Conservation (phyloP, 2,329 filamentous ascomycete species). For the Neofusicoccum cordaticola region DNA sequence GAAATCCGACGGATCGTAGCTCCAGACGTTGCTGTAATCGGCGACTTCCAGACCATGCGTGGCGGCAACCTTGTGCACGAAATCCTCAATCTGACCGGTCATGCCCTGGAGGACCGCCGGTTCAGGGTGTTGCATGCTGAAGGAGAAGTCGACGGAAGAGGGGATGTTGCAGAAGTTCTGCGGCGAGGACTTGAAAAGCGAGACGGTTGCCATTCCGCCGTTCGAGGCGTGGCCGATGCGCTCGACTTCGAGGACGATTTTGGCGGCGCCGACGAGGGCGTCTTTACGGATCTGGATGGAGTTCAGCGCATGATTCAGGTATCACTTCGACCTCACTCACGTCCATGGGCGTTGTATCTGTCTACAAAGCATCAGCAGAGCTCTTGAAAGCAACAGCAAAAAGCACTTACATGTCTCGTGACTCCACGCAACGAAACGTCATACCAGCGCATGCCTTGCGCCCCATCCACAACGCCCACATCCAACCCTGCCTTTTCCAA, state of each 20-base stretch:
- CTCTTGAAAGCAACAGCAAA: neutral
- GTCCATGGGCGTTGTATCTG: constrained; percentile 10
- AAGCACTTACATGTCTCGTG: neutral
- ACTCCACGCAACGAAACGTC: neutral
- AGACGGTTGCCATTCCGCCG: constrained; percentile 3
- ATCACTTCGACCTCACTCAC: neutral
- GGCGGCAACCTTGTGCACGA: no score
- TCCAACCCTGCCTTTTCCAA: constrained; percentile 15
- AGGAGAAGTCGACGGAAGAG: constrained; percentile 1
- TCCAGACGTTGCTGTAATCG: no score
- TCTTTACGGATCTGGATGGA: neutral
- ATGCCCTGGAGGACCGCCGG: no score
- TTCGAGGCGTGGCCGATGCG: neutral
- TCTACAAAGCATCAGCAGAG: neutral
- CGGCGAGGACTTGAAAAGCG: neutral
- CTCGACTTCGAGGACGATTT: constrained; percentile 1
- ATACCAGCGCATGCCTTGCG: constrained; percentile 18
- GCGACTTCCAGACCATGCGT: no score
- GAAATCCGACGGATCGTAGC: no score
- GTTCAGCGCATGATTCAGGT: neutral
- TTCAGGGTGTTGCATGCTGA: constrained; percentile 7
- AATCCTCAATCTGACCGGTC: no score
- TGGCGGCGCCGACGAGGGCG: neutral
- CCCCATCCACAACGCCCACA: constrained; percentile 15
- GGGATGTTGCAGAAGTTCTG: constrained; percentile 9